Base-by-base conservation (phyloP, 1,139 yeast species). In the Protomyces inundatus region DNA sequence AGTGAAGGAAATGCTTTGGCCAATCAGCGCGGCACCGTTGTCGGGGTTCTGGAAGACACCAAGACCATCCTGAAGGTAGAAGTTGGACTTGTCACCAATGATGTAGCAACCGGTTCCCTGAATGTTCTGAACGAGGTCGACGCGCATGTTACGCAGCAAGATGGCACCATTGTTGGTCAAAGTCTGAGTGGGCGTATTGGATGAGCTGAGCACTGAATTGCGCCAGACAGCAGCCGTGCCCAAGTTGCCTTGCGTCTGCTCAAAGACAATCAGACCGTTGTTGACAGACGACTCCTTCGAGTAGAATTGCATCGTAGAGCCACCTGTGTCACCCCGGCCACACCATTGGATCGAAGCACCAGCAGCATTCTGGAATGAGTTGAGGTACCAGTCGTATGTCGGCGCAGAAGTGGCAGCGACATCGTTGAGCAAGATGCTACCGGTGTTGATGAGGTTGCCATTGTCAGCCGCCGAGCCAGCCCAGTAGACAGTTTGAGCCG, bases 51-150 rank as follows among this genome's bases (percentile, higher is more conserved):
- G 60, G 46, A 23, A 46, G 4, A 46, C 35, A 6, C 60, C 60
- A 34, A 48, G 33, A 32, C 60, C 60, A 30, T 55, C 60, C 10
- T 46, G 60, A 42, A 55, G 14, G 45, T 55, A 55, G 46, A 55
- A 45, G 54, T 30, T 37, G 36, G 60, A 40, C 7, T 46, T 16
- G 53, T 46, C 12, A 4, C 53, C 54, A 30, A 55, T 36, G 39
- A 55, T 55, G 54, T 54, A 55, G 35, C 60, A 55, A 16, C 60
- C 60, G 35, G 33, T 48, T 6, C 60, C 60, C 16, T 45, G 60
- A 30, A 37, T 45, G 36, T 55, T 55, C n/a, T 55, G 60, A 40
- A 55, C 36, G 36, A 55, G 34, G n/a, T 55, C 60, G 12, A 55
- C 53, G 23, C 60, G 33, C 54, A 42, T 46, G 46, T 34, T 35